These are phyloP conservation scores for Fraxinus ornus DNA, from an alignment of 305 asterid species.

Conservation along the genomic window DNA sequence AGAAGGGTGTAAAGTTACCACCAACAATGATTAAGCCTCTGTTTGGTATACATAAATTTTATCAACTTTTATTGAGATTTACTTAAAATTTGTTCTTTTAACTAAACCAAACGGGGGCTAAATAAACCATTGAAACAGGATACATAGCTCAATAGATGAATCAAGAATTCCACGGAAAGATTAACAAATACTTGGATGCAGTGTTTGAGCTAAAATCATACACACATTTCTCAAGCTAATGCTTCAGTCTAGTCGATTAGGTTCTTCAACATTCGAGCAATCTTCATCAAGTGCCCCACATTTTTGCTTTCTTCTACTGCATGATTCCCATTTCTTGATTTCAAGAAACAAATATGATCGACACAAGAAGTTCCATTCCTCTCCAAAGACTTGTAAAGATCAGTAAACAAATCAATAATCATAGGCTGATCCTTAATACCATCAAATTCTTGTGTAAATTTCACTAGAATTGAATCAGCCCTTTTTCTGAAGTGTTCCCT, in stretches of 20 bases:
- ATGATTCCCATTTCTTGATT: not conserved
- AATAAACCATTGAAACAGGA: not conserved
- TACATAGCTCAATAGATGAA: not conserved
- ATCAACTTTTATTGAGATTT: no score
- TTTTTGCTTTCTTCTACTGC: not conserved
- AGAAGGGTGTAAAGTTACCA: not conserved
- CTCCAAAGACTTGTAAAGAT: slow-evolving; percentile 25
- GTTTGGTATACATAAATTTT: not conserved
- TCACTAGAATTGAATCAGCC: slow-evolving; percentile 33
- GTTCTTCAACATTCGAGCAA: not conserved
- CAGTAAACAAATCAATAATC: slow-evolving; percentile 25
- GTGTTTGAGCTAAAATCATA: not conserved
- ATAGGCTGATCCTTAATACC: not conserved
- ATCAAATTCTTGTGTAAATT: slow-evolving; percentile 22
- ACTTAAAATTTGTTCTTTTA: not conserved
- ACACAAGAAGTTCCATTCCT: slow-evolving; percentile 32
- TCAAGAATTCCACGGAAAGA: not conserved
- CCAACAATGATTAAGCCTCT: not conserved
- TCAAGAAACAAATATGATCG: slow-evolving; percentile 29
- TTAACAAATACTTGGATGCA: not conserved
- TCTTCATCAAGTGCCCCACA: not conserved
- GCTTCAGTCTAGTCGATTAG: not conserved
- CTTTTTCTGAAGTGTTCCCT: slow-evolving; percentile 38
- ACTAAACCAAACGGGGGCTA: not conserved
- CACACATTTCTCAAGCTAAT: not conserved